phyloP scores from a whole-genome alignment of 2,329 filamentous ascomycete species.

The Curvularia sp. region DNA sequence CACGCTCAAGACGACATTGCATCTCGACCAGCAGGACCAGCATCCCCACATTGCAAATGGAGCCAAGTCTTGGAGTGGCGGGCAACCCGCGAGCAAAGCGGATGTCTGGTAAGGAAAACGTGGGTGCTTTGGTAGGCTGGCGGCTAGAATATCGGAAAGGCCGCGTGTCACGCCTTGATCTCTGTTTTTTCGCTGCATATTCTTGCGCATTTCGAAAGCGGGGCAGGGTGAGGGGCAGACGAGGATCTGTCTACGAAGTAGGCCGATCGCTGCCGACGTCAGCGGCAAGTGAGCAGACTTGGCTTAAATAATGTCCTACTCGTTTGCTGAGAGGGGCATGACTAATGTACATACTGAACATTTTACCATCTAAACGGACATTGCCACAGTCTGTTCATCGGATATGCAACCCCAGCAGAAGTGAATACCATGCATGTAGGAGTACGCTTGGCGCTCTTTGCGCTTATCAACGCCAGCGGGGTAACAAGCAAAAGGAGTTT shows the following conservation, averaged over 20 bases:
- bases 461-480: constrained; percentile 3
- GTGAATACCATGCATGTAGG: neutral
- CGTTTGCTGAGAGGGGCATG: neutral
- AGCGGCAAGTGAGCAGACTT: neutral
- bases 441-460: neutral
- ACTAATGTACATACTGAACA: neutral
- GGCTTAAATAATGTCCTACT: neutral
- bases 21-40: neutral
- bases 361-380: neutral
- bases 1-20: neutral
- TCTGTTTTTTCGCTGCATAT: constrained; percentile 3
- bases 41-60: constrained; percentile 1
- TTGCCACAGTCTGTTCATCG: neutral
- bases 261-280: neutral
- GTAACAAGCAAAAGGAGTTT: neutral
- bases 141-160: neutral
- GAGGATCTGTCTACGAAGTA: neutral
- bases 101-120: constrained; percentile 3
- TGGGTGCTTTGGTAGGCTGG: constrained; percentile 11
- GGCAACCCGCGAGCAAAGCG: neutral
- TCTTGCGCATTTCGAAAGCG: constrained; percentile 9
- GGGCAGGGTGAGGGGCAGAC: constrained; percentile 1
- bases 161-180: neutral
- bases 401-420: neutral
- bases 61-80: neutral